These are phyloP conservation scores for Salvia miltiorrhiza DNA, from an alignment of 257 asterid genomes.

Conservation along the genomic window DNA sequence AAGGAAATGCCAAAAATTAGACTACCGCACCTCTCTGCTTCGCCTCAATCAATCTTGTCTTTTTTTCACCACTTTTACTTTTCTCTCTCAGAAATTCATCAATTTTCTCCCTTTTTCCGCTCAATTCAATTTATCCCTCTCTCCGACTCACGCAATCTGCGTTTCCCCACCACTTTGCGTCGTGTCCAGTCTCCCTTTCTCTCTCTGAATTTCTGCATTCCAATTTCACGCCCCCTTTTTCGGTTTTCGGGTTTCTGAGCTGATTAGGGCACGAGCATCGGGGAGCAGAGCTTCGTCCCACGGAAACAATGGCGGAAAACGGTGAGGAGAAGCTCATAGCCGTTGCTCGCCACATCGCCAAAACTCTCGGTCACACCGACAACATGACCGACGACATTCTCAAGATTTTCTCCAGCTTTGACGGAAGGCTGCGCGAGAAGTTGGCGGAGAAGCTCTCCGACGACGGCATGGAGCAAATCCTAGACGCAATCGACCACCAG, in stretches of 20 bases:
- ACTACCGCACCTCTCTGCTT: neutral
- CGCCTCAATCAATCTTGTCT: neutral
- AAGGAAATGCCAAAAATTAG: neutral
- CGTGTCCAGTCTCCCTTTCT: conserved; percentile 25
- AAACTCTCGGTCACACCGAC: conserved; percentile 83
- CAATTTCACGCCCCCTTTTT: conserved; percentile 21
- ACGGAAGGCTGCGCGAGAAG: conserved; percentile 77
- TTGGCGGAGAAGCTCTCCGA: conserved; percentile 62
- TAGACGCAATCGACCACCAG: conserved; percentile 70
- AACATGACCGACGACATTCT: conserved; percentile 91
- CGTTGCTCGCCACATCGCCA: conserved; percentile 96
- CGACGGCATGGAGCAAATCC: conserved; percentile 60
- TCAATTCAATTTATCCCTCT: neutral
- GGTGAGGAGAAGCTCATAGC: conserved; percentile 95
- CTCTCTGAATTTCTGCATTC: conserved; percentile 26
- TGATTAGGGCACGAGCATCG: neutral
- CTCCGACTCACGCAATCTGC: conserved; percentile 34
- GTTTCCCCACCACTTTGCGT: conserved; percentile 34
- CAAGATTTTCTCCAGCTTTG: conserved; percentile 88
- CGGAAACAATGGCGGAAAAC: conserved; percentile 70
- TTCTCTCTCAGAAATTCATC: conserved; percentile 3
- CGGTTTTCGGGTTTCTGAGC: conserved; percentile 13
- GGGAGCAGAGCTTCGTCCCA: conserved; percentile 6
- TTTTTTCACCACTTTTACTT: conserved; percentile 9
- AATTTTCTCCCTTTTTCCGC: neutral